Percentiles rank a stretch among this genome's conserved stretches.
Conservation (phyloP, 2,329 filamentous ascomycete genomes). For the Aureobasidium sp. region DNA sequence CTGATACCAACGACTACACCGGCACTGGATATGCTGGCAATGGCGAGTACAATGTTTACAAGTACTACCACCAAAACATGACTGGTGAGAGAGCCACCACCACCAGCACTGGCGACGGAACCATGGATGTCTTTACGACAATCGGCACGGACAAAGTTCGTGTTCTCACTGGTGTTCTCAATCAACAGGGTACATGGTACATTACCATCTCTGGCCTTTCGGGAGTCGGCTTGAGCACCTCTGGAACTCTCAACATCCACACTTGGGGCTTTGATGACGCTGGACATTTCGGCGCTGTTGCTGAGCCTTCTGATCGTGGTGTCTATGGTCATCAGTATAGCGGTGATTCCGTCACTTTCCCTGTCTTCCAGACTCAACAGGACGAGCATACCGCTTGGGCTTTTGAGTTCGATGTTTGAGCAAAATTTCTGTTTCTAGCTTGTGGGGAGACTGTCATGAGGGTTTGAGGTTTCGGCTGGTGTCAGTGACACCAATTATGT, state of each 20-base stretch:
- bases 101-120: conserved; percentile 37
- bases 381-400: background rate
- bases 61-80: conserved; percentile 49
- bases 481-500: too few species aligned
- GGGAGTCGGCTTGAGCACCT: conserved; percentile 21
- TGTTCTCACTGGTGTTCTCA: background rate
- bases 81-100: conserved; percentile 45
- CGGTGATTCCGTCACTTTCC: background rate
- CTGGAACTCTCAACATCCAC: background rate
- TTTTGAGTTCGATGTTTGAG: background rate
- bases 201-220: background rate
- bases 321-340: background rate
- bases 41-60: conserved; percentile 53
- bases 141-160: background rate
- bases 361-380: background rate
- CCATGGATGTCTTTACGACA: conserved; percentile 43
- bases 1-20: conserved; percentile 27
- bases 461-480: too few species aligned
- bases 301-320: background rate
- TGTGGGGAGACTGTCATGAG: too few species aligned
- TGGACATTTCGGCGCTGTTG: background rate
- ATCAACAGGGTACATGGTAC: background rate
- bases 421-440: too few species aligned
- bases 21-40: conserved; percentile 42
- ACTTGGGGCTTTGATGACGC: conserved; percentile 5